Evolutionary conservation across 345 rosid genomes (phyloP), one percentile per base, ranked within the genome.

Genomic region (Clausena lansium): DNA sequence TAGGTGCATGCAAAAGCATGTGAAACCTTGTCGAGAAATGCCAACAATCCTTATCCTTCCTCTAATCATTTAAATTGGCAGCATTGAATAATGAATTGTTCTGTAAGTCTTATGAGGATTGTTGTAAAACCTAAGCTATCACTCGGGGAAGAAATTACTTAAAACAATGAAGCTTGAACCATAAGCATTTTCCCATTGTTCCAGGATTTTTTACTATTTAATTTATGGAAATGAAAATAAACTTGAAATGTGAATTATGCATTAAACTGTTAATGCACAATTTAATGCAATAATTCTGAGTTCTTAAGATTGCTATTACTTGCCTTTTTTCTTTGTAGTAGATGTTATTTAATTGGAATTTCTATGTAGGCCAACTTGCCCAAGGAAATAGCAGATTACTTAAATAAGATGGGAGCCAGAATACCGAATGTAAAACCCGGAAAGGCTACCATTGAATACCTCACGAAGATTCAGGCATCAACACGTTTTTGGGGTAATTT

Each of bases 321-420:
- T 57, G 69, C 45, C 5, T 33, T 68, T 41, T 55, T 73, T 33
- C 69, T 24, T 62, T 70, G 27, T 66, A 11, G 45, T 73, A 52
- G 45, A 74, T 61, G 35, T 70, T 30, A 64, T 78, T 24, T 76
- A 61, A 74, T 41, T 76, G 63, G 68, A 62, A 61, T 67, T 70
- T 13, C 71, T 75, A 19, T 78, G 36, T 69, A 95, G 99, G 99
- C 99, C 77, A 95, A 95, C 90, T 86, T 95, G 88, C 99, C 97
- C 1, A 93, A 93, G 90, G 99, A 95, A 84, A 95, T 95, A 72
- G 88, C 99, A 3, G 99, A 93, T 81, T 95, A 93, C 83, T 86
- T 95, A 74, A 95, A 93, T 80, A 91, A 93, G 86, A 95, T 93
- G 98, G 99, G 99, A 70, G 98, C 99, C n/a, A 89, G 98, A 84